phyloP scores from a whole-genome alignment of 1,284 basidiomycete species.

The Golubevia sp. region DNA sequence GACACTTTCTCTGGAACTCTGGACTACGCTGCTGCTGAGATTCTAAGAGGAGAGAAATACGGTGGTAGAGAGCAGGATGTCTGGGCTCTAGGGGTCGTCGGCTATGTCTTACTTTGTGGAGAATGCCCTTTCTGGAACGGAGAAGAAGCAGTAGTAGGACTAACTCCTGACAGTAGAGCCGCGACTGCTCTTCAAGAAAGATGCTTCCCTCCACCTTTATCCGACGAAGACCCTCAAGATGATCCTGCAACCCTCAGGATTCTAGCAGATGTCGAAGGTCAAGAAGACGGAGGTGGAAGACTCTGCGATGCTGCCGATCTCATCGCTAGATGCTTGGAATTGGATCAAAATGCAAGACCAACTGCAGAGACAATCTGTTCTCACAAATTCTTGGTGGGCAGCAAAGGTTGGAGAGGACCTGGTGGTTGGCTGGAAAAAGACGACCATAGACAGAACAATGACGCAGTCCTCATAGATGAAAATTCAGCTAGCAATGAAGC shows the following conservation, averaged over 20 bases:
- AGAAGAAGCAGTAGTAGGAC: slow-evolving; percentile 70
- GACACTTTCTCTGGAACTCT: slow-evolving; percentile 58
- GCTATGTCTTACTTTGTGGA: slow-evolving; percentile 90
- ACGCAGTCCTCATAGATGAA: too few species aligned
- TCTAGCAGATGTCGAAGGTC: too few species aligned
- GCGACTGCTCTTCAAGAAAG: slow-evolving; percentile 36
- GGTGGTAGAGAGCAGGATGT: slow-evolving; percentile 95
- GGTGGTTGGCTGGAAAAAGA: too few species aligned
- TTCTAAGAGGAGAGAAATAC: slow-evolving; percentile 90
- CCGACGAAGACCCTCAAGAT: neutral
- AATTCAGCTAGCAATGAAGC: too few species aligned
- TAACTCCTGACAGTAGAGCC: slow-evolving; percentile 46
- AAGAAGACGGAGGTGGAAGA: slow-evolving; percentile 74
- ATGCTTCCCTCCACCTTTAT: slow-evolving; percentile 7
- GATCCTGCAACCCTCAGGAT: neutral
- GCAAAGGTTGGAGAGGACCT: slow-evolving; percentile 63
- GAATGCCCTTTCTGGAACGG: slow-evolving; percentile 85
- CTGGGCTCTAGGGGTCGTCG: slow-evolving; percentile 98
- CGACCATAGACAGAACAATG: too few species aligned
- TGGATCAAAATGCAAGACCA: slow-evolving; percentile 68
- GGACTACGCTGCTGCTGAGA: slow-evolving; percentile 91
- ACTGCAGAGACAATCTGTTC: slow-evolving; percentile 78
- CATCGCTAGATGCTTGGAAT: slow-evolving; percentile 76
- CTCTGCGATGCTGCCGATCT: slow-evolving; percentile 79
- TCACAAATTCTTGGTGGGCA: slow-evolving; percentile 76